Base-by-base conservation (phyloP, 257 asterid species). In the Ligustrum vulgare region DNA sequence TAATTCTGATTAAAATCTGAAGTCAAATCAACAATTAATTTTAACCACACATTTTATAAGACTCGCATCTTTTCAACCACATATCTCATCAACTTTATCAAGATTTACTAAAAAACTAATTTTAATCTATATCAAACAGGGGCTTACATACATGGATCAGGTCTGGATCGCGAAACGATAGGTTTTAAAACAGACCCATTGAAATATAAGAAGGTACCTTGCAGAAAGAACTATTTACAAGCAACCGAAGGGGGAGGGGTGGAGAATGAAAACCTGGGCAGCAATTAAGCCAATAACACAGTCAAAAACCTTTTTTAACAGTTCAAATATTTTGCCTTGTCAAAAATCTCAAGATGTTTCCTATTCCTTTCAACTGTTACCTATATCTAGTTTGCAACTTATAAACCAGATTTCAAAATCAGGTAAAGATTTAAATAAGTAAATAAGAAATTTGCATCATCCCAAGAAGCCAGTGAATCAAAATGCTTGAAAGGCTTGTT, bases 401-500 rank as follows among this genome's bases (percentile, higher is more conserved):
- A 5, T 43, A 23, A 13, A 32, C 12, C 73, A 69, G 33, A 32
- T 31, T 60, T 60, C 6, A 23, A 56, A 18, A 60, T 60, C 28
- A 60, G 23, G 10, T 60, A 6, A 60, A 8, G 15, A 22, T 60
- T 23, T 60, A 60, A 22, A 23, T 22, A 60, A 36, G 43, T 65
- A 20, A 63, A 41, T 32, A 71, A 66, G 77, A 72, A 72, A 60
- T 83, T 22, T 75, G 79, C 78, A 79, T 77, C 54, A 65, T 35
- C 65, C 78, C 72, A 37, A 16, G 73, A 79, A 82, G 84, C 81
- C 67, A 6, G 62, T 72, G 22, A 37, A 67, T 20, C 51, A 62
- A 56, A 82, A 72, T 63, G 82, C 75, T 82, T 51, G 6, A 74
- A 76, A 37, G 79, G 49, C 65, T 41, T 62, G 70, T 58, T 49